Conservation (phyloP, 306 rosid species). For the Corylus americana region DNA sequence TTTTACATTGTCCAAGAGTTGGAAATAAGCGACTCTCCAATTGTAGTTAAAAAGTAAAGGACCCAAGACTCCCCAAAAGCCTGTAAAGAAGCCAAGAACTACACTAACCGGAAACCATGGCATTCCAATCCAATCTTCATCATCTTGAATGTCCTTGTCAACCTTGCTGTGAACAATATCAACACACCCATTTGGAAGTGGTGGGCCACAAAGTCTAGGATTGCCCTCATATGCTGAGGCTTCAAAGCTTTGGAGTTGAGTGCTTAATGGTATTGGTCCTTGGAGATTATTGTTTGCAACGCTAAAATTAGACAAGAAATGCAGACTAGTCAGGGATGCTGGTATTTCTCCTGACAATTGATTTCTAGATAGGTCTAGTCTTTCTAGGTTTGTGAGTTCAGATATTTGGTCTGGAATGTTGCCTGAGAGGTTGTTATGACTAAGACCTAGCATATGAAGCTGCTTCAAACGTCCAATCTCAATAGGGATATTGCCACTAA, state of each 20-base stretch:
- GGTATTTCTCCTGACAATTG: conserved; percentile 15
- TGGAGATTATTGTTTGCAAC: conserved; percentile 1
- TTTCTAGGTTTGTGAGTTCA: conserved; percentile 10
- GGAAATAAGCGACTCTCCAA: not conserved
- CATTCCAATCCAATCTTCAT: not conserved
- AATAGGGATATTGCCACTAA: not conserved
- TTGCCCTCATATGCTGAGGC: conserved; percentile 2
- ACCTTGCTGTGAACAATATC: not conserved
- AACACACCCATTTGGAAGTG: not conserved
- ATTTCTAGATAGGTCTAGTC: not conserved
- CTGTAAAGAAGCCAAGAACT: not conserved
- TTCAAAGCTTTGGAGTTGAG: conserved; percentile 1
- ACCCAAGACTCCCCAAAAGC: conserved; percentile 16
- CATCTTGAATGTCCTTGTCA: not conserved
- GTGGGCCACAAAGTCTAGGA: not conserved
- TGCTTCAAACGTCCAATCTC: conserved; percentile 8
- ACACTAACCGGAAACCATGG: not conserved
- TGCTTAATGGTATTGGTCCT: conserved; percentile 7
- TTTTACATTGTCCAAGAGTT: not conserved
- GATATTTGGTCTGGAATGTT: conserved; percentile 15
- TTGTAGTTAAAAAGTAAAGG: not conserved
- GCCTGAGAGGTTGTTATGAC: not conserved
- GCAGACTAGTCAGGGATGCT: not conserved
- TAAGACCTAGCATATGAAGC: not conserved
- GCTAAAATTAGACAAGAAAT: conserved; percentile 7